Conservation (phyloP, 805 yeast genomes). For the Pichia scutulata region DNA sequence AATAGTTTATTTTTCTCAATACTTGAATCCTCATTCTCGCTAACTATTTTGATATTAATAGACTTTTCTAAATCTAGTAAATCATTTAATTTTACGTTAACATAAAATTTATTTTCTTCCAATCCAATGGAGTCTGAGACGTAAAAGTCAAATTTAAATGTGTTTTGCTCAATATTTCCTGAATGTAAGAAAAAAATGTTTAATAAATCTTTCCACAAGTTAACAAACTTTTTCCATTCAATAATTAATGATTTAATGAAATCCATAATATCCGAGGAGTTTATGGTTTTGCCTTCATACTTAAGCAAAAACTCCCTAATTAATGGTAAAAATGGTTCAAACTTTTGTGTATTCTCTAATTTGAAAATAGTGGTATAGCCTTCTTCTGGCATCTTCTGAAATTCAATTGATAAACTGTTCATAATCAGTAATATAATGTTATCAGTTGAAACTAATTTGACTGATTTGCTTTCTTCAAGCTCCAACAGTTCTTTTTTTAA, state of each 20-base stretch:
- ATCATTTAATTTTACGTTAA: slow-evolving; percentile 2
- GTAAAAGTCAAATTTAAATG: slow-evolving; percentile 2
- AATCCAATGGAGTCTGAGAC: background rate
- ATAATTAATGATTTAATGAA: background rate
- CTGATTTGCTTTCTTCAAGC: slow-evolving; percentile 8
- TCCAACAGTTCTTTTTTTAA: slow-evolving; percentile 10
- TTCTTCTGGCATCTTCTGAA: background rate
- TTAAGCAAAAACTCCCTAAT: background rate
- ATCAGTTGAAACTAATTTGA: slow-evolving; percentile 10
- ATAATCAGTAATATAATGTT: background rate
- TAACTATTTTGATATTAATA: background rate
- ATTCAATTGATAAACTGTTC: background rate
- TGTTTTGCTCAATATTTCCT: background rate
- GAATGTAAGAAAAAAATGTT: slow-evolving; percentile 5
- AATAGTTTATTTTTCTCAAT: background rate
- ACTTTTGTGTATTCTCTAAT: background rate
- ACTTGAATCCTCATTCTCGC: background rate
- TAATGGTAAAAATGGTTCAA: slow-evolving; percentile 6
- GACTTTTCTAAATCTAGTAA: background rate
- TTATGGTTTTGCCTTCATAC: background rate
- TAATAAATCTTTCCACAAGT: slow-evolving; percentile 9
- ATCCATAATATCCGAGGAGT: background rate
- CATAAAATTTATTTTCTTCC: background rate
- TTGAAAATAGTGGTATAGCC: background rate
- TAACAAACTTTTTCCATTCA: slow-evolving; percentile 5